Conservation (phyloP, 768 basidiomycete genomes). For the Cyclocybe cylindracea region DNA sequence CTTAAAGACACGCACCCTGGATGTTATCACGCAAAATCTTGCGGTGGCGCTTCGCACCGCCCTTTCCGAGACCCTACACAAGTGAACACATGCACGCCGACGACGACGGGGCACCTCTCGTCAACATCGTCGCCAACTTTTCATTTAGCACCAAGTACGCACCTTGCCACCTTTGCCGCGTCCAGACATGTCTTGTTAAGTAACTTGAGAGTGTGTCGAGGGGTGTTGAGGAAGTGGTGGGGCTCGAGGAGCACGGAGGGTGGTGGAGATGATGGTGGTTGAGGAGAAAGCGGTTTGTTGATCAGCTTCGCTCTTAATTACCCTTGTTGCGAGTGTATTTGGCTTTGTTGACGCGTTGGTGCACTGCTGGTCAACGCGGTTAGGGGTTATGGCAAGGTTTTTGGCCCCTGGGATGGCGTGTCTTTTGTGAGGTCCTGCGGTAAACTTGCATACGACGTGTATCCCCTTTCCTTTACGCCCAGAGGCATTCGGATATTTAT, state of each 20-base stretch:
- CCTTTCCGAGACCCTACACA: conserved; percentile 71
- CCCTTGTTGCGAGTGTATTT: conserved; percentile 39
- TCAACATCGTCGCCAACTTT: neutral
- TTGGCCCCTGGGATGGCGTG: too few species aligned
- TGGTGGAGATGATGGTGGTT: conserved; percentile 33
- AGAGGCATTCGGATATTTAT: too few species aligned
- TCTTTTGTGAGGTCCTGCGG: too few species aligned
- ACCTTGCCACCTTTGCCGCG: conserved; percentile 82
- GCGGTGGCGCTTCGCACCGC: conserved; percentile 78
- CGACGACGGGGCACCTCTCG: neutral
- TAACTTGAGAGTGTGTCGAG: conserved; percentile 15
- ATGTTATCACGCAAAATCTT: conserved; percentile 84
- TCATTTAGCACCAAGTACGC: conserved; percentile 7
- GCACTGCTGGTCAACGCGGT: neutral
- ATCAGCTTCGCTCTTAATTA: conserved; percentile 38
- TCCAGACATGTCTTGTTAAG: conserved; percentile 59
- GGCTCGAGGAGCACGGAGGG: neutral
- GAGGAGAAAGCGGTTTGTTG: conserved; percentile 32
- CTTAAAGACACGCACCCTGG: conserved; percentile 51
- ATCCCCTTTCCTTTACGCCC: too few species aligned
- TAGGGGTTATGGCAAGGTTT: neutral
- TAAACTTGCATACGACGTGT: too few species aligned
- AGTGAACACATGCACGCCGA: conserved; percentile 7
- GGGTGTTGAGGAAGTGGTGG: conserved; percentile 2
- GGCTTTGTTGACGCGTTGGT: conserved; percentile 37